Conservation (phyloP, 2,329 filamentous ascomycete genomes). For the Colletotrichum sidae region DNA sequence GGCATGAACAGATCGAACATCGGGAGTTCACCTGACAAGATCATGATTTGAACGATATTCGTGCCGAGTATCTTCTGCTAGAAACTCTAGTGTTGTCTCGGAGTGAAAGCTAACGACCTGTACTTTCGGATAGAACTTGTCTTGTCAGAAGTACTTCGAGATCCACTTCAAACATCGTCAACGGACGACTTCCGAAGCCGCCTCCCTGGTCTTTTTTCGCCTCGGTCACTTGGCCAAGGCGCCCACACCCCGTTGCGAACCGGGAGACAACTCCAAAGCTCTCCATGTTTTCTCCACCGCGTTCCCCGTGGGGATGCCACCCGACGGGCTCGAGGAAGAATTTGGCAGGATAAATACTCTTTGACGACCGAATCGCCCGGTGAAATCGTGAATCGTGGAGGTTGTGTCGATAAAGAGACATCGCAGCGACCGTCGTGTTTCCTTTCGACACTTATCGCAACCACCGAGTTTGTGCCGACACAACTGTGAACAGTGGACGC, state of each 20-base stretch:
- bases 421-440: too few relatives aligned
- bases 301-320: conserved; percentile 33
- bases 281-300: conserved; percentile 33
- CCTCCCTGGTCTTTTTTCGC: background rate
- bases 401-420: background rate
- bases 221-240: conserved; percentile 10
- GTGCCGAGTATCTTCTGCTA: background rate
- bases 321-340: conserved; percentile 21
- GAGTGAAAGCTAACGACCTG: background rate
- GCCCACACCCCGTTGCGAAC: conserved; percentile 5
- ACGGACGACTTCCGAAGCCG: conserved; percentile 35
- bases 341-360: conserved; percentile 35
- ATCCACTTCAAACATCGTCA: conserved; percentile 20
- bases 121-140: background rate
- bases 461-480: background rate
- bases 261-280: conserved; percentile 20
- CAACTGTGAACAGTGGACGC: background rate
- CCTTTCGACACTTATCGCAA: background rate
- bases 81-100: too few relatives aligned
- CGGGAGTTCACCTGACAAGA: conserved; percentile 4
- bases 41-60: background rate
- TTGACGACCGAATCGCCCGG: conserved; percentile 16
- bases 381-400: background rate
- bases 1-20: conserved; percentile 15
- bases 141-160: background rate